Base-by-base conservation (phyloP, 768 basidiomycete species). In the Sutorius australiensis region DNA sequence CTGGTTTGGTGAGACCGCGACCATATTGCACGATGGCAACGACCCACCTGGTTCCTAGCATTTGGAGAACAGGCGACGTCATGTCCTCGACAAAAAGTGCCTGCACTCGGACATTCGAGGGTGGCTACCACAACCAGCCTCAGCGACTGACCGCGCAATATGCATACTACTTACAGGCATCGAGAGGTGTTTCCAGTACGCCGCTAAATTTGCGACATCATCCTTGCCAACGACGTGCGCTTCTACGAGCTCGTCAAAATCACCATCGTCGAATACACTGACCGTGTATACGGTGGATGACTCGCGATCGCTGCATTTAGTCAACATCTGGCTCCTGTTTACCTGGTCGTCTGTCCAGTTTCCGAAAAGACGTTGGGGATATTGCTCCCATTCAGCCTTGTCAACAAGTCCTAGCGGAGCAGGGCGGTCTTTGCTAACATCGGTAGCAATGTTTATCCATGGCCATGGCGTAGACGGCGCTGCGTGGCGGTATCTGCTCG, bases 261-360 rank as follows among this genome's bases (percentile, higher is more conserved):
- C 6, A 10, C 65, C 67, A 14, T 59, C 28, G 32, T 57, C 32
- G 12, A 53, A 42, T 5, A 69, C 48, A 14, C 41, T 33, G n/a
- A 65, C 21, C 48, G 48, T 60, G 56, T 65, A 55, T 7, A 70
- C 21, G 5, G 45, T 50, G 7, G 63, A 70, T 21, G 27, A 17
- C 21, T 58, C 46, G n/a, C 28, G 27, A 32, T 57, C 40, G 19
- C 54, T 51, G 21, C 58, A 67, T 39, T 45, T 59, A 6, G 46
- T 56, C 49, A 69, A 40, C 57, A 77, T 74, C 48, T 64, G 61
- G 48, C 74, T 72, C 50, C 65, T 65, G 33, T 47, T 16, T 36
- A 76, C 70, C 51, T 82, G 80, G 6, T 62, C 64, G 6, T 49
- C 59, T 0, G 77, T 80, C 82, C 83, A 83, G 57, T 82, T 84